Base-by-base conservation (phyloP, 2,329 filamentous ascomycete species). In the Coleophoma cylindrospora region DNA sequence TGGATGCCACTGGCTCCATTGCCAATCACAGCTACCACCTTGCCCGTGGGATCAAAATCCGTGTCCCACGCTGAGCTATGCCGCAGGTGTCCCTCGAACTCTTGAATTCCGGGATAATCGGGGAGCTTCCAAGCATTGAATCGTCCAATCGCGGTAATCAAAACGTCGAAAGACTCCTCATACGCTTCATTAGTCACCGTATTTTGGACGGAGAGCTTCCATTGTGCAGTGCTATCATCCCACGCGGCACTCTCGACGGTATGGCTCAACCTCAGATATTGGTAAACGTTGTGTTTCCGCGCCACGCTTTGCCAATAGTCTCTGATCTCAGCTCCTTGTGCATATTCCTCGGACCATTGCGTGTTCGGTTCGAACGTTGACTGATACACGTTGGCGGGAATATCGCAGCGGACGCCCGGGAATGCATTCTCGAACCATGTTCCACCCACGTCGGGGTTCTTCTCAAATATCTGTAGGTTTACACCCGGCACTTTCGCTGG, bases 401-500 rank as follows among this genome's bases (percentile, higher is more conserved):
- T 50, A 48, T 58, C 48, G 34, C 55, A 62, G 38, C 55, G 45
- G 12, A 61, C 56, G 2, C 60, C 61, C 3, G 59, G 61, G 36
- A 58, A 62, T 13, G 71, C 62, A 49, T 79, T 80, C 52, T 77
- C 75, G 45, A 75, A 70, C 76, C 76, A 80, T 3, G 74, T 79
- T 1, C 76, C 75, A 32, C 75, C 75, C 61, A 87, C 75, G 46
- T 86, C 82, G 0, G 70, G 61, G 55, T 87, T 87, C 68, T 87
- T 88, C 61, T 88, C 84, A 48, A 80, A 81, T 36, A 88, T 81
- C 1, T 74, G 79, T 51, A 90, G 66, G 41, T 86, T 69, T 44
- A 89, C 77, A 0, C 77, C 76, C 0, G 86, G 86, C 0, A 90
- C 79, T 55, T 90, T 90, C 10, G 70, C 75, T 0, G 85, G 86